phyloP scores from a whole-genome alignment of 2,329 filamentous ascomycete genomes.

The Colletotrichum coccodes region DNA sequence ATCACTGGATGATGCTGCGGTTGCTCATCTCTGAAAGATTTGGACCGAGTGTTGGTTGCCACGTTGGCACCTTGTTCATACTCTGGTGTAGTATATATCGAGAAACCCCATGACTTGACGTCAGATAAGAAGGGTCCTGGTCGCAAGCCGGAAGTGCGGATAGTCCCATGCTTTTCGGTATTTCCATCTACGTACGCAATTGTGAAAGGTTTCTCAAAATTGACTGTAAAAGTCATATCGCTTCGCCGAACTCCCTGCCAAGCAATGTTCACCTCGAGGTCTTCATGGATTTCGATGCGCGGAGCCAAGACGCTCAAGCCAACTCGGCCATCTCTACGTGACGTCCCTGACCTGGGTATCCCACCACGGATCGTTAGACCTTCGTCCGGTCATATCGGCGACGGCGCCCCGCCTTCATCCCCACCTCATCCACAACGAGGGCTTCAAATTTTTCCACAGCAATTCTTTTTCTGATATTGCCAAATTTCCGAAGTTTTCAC shows the following conservation, averaged over 20 bases:
- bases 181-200: too few relatives aligned
- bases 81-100: background rate
- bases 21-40: background rate
- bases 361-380: background rate
- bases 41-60: background rate
- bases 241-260: too few relatives aligned
- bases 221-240: background rate
- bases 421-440: conserved; percentile 8
- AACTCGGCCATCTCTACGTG: background rate
- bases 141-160: background rate
- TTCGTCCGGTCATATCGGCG: background rate
- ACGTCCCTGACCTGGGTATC: background rate
- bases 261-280: too few relatives aligned
- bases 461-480: background rate
- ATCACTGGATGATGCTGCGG: background rate
- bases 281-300: rapidly evolving
- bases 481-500: background rate
- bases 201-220: background rate
- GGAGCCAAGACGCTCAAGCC: background rate
- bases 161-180: background rate
- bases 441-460: conserved; percentile 5
- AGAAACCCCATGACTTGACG: background rate
- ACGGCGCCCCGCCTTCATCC: background rate
- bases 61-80: background rate
- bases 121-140: background rate